Evolutionary conservation across 2,329 filamentous ascomycete species (phyloP), one percentile per base, ranked within the genome.

Genomic region (Sphaerulina populicola): DNA sequence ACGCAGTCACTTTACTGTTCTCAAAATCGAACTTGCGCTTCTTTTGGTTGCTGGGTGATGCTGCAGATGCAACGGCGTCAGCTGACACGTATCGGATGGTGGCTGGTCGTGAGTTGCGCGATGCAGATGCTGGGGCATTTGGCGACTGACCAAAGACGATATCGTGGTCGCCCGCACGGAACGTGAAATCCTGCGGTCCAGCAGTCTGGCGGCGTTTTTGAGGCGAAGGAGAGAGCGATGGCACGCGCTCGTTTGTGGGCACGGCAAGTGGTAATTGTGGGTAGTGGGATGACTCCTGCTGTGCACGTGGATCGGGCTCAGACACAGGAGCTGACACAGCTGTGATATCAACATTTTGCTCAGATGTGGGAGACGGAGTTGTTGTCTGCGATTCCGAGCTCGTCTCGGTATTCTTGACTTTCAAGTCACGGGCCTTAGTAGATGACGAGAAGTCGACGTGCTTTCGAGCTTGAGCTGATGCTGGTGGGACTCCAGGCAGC

Each of bases 371-470:
- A n/a, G 60, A 57, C 7, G 51, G 67, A 61, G 42, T 68, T 56
- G 51, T 64, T 61, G 42, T 58, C 59, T 51, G 60, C 38, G 51
- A 63, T 2, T 60, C 60, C 4, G 56, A 62, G 37, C 54, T 57
- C 31, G 49, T 47, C 18, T 47, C 57, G 11, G 53, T 42, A n/a
- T 57, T 54, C 14, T 57, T 41, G 12, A 39, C 45, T 29, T 66
- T 67, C 14, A 68, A 63, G 14, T 66, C 59, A 8, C 62, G 62
- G 52, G 53, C 67, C 60, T 65, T 71, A 57, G 57, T 86, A 78
- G 33, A 68, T 1, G 83, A 83, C 0, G 85, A 88, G 62, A 94
- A 95, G 45, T 86, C 82, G 33, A 94, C 87, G 50, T 80, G 83
- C 72, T 94, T 94, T 67, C 82, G 82, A 6, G 85, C 85, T 1